Conservation (phyloP, 176 grass and related monocot genomes). For the Ampelocalamus luodianensis region DNA sequence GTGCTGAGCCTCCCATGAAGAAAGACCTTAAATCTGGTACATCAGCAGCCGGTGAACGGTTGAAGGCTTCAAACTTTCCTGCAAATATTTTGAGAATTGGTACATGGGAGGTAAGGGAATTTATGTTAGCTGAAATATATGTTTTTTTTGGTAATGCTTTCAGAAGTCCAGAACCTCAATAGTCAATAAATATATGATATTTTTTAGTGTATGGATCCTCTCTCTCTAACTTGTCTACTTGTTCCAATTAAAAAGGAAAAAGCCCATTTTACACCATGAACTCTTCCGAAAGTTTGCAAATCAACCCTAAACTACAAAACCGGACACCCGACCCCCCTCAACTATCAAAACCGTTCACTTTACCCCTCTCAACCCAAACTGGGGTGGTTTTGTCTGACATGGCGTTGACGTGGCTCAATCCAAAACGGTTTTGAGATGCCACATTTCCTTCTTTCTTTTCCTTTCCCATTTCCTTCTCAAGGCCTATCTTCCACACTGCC, state of each 20-base stretch:
- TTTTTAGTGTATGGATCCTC: not conserved
- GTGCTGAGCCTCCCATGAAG: slow-evolving; percentile 56
- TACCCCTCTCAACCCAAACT: too few species aligned
- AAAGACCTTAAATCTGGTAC: slow-evolving; percentile 60
- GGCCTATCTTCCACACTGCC: too few species aligned
- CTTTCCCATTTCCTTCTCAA: too few species aligned
- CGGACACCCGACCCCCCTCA: too few species aligned
- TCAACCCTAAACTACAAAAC: too few species aligned
- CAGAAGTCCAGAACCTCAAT: not conserved
- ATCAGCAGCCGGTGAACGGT: slow-evolving; percentile 52
- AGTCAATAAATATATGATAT: not conserved
- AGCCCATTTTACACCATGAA: too few species aligned
- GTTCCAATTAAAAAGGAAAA: not conserved
- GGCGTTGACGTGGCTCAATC: too few species aligned
- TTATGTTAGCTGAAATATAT: slow-evolving; percentile 12
- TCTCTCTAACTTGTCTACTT: not conserved
- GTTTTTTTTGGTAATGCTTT: not conserved
- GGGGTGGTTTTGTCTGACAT: too few species aligned
- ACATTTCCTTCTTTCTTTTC: too few species aligned
- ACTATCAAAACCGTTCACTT: too few species aligned
- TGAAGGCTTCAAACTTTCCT: slow-evolving; percentile 98
- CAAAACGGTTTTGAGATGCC: too few species aligned
- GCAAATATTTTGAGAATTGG: slow-evolving; percentile 84
- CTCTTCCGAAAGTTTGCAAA: too few species aligned
- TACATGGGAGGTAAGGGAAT: slow-evolving; percentile 80